Evolutionary conservation across 1,284 basidiomycete species (phyloP).

Genomic region (Irpex lacteus): DNA sequence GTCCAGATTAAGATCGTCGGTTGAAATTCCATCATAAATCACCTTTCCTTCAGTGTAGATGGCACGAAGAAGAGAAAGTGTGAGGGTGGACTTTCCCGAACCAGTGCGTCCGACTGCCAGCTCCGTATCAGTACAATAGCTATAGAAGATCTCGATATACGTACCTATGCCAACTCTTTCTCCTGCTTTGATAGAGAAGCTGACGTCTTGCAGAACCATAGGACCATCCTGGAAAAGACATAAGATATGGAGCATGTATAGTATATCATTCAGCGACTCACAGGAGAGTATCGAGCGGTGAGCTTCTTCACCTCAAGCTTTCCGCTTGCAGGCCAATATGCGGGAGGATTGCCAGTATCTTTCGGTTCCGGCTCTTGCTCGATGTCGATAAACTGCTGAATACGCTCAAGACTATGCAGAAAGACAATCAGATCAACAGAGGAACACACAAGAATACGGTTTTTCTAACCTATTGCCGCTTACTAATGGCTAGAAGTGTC

Average conservation of each 20-base stretch:
- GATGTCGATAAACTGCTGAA: conserved; percentile 9
- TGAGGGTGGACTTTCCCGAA: conserved; percentile 61
- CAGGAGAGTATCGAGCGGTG: conserved; percentile 9
- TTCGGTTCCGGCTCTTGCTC: conserved; percentile 9
- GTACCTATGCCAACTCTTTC: conserved; percentile 49
- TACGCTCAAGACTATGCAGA: conserved; percentile 5
- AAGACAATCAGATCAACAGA: background rate
- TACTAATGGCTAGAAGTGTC: background rate
- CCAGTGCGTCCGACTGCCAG: conserved; percentile 68
- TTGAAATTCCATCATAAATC: conserved; percentile 30
- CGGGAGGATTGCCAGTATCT: conserved; percentile 3
- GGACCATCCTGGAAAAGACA: conserved; percentile 28
- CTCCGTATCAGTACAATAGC: background rate
- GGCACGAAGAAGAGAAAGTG: conserved; percentile 37
- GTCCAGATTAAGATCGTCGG: conserved; percentile 57
- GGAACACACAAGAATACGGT: background rate
- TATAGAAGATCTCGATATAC: conserved; percentile 5
- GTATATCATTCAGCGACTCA: background rate
- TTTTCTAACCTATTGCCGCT: conserved; percentile 6
- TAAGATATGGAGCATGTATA: background rate
- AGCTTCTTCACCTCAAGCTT: conserved; percentile 5
- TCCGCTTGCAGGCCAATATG: conserved; percentile 9
- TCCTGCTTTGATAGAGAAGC: conserved; percentile 45
- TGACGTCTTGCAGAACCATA: conserved; percentile 45
- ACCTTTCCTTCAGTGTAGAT: conserved; percentile 43